These are phyloP conservation scores for Rubia balearica DNA, from an alignment of 305 asterid genomes.

Conservation along the genomic window DNA sequence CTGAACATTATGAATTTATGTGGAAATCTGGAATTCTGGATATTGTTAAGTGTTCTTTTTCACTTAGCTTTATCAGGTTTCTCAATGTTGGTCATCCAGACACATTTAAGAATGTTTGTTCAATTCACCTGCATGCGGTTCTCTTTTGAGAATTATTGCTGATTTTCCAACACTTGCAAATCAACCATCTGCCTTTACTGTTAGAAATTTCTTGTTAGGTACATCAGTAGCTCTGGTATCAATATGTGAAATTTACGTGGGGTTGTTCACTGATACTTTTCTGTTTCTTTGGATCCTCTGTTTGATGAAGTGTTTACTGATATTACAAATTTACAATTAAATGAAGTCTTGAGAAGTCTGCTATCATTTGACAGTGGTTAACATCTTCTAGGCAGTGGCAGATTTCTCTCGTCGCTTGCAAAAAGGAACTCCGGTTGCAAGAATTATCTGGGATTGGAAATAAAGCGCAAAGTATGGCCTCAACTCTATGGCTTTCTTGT, in stretches of 20 bases:
- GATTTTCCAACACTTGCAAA: neutral
- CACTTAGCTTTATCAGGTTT: neutral
- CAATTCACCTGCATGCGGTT: too few relatives aligned
- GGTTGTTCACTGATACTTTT: neutral
- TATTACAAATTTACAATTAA: neutral
- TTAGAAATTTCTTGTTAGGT: neutral
- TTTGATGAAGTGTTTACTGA: neutral
- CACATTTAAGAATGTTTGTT: neutral
- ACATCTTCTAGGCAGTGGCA: constrained; percentile 64
- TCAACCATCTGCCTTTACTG: neutral
- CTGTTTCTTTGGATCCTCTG: neutral
- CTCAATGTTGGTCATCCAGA: neutral
- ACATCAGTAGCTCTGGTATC: neutral
- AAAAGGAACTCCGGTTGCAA: constrained; percentile 40
- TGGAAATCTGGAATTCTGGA: neutral
- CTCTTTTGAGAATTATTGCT: neutral
- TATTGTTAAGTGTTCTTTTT: neutral
- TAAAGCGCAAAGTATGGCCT: constrained; percentile 70
- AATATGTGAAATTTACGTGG: neutral
- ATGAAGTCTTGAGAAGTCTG: neutral
- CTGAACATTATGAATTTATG: neutral
- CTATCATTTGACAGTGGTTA: constrained; percentile 3
- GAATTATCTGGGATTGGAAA: constrained; percentile 83
- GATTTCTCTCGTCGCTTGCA: constrained; percentile 81
- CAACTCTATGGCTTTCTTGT: constrained; percentile 16